Conservation (phyloP, 2,329 filamentous ascomycete genomes). For the Pseudogymnoascus sp. region DNA sequence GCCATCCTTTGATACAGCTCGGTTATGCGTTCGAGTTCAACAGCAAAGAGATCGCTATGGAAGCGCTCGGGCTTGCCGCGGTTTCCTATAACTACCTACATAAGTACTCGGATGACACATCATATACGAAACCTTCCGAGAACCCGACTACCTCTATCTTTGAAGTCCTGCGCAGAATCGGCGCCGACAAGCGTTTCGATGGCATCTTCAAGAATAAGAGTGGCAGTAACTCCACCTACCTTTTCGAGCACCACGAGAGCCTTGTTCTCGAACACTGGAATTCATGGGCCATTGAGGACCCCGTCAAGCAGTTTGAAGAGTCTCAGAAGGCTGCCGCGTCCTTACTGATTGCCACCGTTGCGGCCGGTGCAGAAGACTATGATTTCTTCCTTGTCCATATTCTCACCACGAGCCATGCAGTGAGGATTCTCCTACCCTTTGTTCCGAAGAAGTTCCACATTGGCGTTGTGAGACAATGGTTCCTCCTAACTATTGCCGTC, state of each 20-base stretch:
- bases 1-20: slow-evolving; percentile 86
- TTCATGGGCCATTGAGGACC: slow-evolving; percentile 65
- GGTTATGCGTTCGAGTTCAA: slow-evolving; percentile 89
- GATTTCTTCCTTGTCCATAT: slow-evolving; percentile 79
- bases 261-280: slow-evolving; percentile 84
- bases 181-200: slow-evolving; percentile 61
- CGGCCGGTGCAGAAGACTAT: slow-evolving; percentile 53
- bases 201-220: slow-evolving; percentile 51
- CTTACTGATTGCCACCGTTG: slow-evolving; percentile 52
- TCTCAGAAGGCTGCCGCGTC: slow-evolving; percentile 55
- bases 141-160: slow-evolving; percentile 54
- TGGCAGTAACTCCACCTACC: slow-evolving; percentile 51
- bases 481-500: slow-evolving; percentile 68
- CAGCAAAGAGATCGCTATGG: slow-evolving; percentile 77
- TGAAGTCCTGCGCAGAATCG: slow-evolving; percentile 62
- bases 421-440: slow-evolving; percentile 74
- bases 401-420: slow-evolving; percentile 77
- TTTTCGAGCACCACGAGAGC: slow-evolving; percentile 62
- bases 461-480: slow-evolving; percentile 75
- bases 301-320: slow-evolving; percentile 64
- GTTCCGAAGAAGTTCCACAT: slow-evolving; percentile 67
- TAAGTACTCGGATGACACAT: slow-evolving; percentile 62
- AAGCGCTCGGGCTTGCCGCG: slow-evolving; percentile 65
- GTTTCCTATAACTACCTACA: slow-evolving; percentile 51
- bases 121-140: slow-evolving; percentile 57